Evolutionary conservation across 768 basidiomycete species (phyloP).

Genomic region (Collybia sordida): DNA sequence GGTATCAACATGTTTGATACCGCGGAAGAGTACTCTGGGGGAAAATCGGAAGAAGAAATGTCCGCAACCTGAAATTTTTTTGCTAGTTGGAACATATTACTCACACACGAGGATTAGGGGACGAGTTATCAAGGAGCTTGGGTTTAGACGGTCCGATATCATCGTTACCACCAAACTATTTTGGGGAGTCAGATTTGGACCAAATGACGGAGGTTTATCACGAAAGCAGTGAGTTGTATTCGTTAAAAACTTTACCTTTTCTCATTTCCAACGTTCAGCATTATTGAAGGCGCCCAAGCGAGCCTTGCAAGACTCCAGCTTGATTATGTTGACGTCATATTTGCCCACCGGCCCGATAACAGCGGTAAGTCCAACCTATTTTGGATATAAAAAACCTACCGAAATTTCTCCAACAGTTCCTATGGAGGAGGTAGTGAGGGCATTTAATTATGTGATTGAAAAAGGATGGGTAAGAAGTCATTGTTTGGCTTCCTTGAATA

Average conservation of each 20-base stretch:
- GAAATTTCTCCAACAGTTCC: slow-evolving; percentile 32
- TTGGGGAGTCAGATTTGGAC: slow-evolving; percentile 62
- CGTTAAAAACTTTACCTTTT: neutral
- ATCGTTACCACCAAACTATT: slow-evolving; percentile 75
- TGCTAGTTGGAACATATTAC: neutral
- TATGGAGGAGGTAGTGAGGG: slow-evolving; percentile 75
- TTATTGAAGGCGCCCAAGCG: slow-evolving; percentile 69
- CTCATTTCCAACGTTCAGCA: slow-evolving; percentile 28
- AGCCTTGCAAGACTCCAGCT: slow-evolving; percentile 63
- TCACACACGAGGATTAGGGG: slow-evolving; percentile 35
- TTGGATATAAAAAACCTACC: too few species aligned
- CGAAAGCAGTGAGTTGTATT: slow-evolving; percentile 47
- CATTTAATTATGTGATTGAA: slow-evolving; percentile 73
- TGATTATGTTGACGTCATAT: slow-evolving; percentile 68
- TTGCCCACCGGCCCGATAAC: slow-evolving; percentile 66
- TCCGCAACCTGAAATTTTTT: slow-evolving; percentile 19
- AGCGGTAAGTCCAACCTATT: slow-evolving; percentile 49
- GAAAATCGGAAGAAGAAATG: slow-evolving; percentile 74
- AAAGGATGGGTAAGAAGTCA: slow-evolving; percentile 51
- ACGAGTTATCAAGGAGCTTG: slow-evolving; percentile 71
- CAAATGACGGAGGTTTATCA: slow-evolving; percentile 53
- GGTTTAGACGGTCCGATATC: slow-evolving; percentile 60
- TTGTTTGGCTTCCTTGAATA: slow-evolving; percentile 11
- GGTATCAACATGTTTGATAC: slow-evolving; percentile 75
- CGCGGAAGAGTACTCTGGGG: slow-evolving; percentile 60